Evolutionary conservation across 192 early-diverging fungal genomes (phyloP).

Genomic region (Coemansia sp.): DNA sequence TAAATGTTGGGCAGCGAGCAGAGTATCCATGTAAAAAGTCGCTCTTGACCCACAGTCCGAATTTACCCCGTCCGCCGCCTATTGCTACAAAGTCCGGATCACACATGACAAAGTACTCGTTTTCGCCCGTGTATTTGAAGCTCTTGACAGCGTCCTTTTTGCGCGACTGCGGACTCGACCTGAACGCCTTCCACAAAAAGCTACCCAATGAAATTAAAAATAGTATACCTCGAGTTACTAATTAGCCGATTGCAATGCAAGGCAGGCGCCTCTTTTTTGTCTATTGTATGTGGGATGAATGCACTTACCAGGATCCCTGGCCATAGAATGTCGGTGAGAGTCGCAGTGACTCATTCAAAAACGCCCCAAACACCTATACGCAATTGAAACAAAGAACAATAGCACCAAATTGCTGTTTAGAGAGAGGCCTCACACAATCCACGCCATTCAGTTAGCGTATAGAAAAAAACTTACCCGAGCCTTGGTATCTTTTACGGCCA

Average conservation of each 20-base stretch:
- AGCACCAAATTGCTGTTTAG: not conserved
- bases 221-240: not conserved
- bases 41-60: conserved; percentile 73
- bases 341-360: conserved; percentile 64
- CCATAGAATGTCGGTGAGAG: conserved; percentile 71
- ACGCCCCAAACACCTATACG: conserved; percentile 76
- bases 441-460: not conserved
- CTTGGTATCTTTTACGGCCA: conserved; percentile 67
- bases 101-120: conserved; percentile 76
- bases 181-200: conserved; percentile 68
- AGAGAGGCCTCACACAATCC: not conserved
- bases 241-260: not conserved
- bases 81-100: conserved; percentile 74
- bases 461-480: conserved; percentile 29
- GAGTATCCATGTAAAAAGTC: conserved; percentile 70
- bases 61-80: conserved; percentile 74
- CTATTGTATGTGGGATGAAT: not conserved
- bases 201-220: conserved; percentile 31
- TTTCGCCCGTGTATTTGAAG: conserved; percentile 72
- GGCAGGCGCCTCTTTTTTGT: not conserved
- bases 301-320: conserved; percentile 72
- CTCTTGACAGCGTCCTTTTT: conserved; percentile 55
- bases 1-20: conserved; percentile 68
- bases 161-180: conserved; percentile 44
- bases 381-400: not conserved